phyloP scores from a whole-genome alignment of 306 rosid genomes.

The Hippophae rhamnoides region DNA sequence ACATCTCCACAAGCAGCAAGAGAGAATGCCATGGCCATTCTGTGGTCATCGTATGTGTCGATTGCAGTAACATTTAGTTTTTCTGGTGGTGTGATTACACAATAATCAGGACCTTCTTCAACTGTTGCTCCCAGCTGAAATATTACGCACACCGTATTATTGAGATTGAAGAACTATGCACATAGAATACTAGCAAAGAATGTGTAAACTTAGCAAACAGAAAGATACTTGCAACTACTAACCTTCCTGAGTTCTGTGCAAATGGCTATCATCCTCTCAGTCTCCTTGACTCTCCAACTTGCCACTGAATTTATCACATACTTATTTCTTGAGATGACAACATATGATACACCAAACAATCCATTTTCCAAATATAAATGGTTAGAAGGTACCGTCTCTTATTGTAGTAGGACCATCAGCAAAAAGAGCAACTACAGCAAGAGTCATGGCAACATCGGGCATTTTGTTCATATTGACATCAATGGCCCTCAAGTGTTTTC shows the following conservation, averaged over 20 bases:
- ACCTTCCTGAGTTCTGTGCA: slow-evolving; percentile 99
- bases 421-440: slow-evolving; percentile 91
- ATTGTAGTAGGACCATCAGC: slow-evolving; percentile 81
- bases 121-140: slow-evolving; percentile 94
- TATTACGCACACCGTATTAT: not conserved
- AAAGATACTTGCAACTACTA: slow-evolving; percentile 14
- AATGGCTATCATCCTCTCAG: slow-evolving; percentile 96
- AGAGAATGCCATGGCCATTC: slow-evolving; percentile 99
- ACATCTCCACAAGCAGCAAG: slow-evolving; percentile 93
- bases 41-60: slow-evolving; percentile 94
- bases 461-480: slow-evolving; percentile 99
- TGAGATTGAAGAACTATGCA: slow-evolving; percentile 1
- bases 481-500: slow-evolving; percentile 56
- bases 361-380: slow-evolving; percentile 10
- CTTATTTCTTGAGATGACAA: not conserved
- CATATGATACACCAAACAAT: not conserved
- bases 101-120: slow-evolving; percentile 95
- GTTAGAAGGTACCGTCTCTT: slow-evolving; percentile 69
- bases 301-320: slow-evolving; percentile 53
- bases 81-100: slow-evolving; percentile 91
- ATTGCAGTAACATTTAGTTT: slow-evolving; percentile 62
- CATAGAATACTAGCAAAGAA: not conserved
- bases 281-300: slow-evolving; percentile 99
- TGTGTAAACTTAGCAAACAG: not conserved
- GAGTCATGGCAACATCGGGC: slow-evolving; percentile 99